Evolutionary conservation across 2,329 filamentous ascomycete genomes (phyloP), one percentile per base, ranked within the genome.

Genomic region (Macrophomina pseudophaseolina): DNA sequence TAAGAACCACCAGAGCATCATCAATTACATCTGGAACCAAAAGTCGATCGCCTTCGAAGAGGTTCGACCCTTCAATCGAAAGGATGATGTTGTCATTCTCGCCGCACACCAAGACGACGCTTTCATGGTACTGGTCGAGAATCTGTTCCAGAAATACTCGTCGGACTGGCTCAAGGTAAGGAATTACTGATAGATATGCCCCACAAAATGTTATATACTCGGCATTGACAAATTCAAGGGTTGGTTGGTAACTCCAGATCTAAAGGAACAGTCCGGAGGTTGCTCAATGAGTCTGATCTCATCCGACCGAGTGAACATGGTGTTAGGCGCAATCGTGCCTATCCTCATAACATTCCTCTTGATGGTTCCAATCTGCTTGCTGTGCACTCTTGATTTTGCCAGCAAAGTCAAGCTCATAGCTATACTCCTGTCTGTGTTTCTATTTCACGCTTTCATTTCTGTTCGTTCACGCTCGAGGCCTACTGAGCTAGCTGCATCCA

Each of bases 21-120:
- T 70, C 12, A 67, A 70, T 46, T 69, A 68, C 42, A 18, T 69
- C 42, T 69, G 58, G 58, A 70, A 70, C 52, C n/a, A 62, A 28
- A 63, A 52, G 33, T 53, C 68, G 7, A 64, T 70, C 14, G 52
- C 11, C 4, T 9, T 28, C 16, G 2, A 12, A 11, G 53, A 56
- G 11, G 14, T 28, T 14, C n/a, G 18, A 1, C n/a, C 42, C 7
- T 56, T 56, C 35, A 42, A 30, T 18, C 35, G 53, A 16, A 56
- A 14, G 7, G 53, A 56, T 23, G 53, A 56, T 40, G 18, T 23
- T 4, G 8, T 56, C 35, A 42, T 56, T 3, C 18, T 56, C 1
- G 35, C 35, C 5, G 2, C 11, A 16, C n/a, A 42, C n/a, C 35
- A 56, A n/a, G 33, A 23, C 9, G 40, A 33, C 9, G n/a, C n/a